Evolutionary conservation across 805 yeast species (phyloP).

Genomic region (Kuraishia piskuri): DNA sequence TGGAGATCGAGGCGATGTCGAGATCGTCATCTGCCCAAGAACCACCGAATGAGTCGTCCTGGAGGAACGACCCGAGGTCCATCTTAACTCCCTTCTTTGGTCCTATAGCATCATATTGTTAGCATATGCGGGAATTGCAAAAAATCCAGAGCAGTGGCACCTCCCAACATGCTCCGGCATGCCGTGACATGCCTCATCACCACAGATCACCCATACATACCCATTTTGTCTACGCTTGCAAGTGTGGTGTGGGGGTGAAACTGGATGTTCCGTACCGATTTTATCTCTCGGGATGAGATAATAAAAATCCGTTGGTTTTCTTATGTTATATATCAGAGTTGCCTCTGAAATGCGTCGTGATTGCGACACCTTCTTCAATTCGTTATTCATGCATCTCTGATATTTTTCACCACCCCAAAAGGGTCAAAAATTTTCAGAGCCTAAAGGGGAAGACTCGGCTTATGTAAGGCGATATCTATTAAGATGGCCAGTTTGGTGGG

Average conservation of each 20-base stretch:
- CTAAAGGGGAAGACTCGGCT: background rate
- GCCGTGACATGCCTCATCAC: background rate
- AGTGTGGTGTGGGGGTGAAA: background rate
- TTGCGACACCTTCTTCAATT: background rate
- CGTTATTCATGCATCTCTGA: background rate
- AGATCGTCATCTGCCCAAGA: slow-evolving; percentile 86
- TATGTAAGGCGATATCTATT: background rate
- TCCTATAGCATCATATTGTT: slow-evolving; percentile 2
- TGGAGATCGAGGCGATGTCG: slow-evolving; percentile 57
- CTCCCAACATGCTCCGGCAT: background rate
- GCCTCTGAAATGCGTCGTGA: background rate
- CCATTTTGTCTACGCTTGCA: background rate
- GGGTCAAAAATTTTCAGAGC: background rate
- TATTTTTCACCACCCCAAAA: background rate
- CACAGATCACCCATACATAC: background rate
- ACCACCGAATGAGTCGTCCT: slow-evolving; percentile 64
- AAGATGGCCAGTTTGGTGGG: no score
- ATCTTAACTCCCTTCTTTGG: slow-evolving; percentile 46
- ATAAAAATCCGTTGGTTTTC: background rate
- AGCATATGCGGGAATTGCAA: background rate
- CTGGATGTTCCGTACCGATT: background rate
- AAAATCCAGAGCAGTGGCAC: background rate
- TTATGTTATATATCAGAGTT: background rate
- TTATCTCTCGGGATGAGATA: background rate
- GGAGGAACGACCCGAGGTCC: slow-evolving; percentile 82